These are phyloP conservation scores for Paraconiothyrium sp. DNA, from an alignment of 2,329 filamentous ascomycete species.

Conservation along the genomic window DNA sequence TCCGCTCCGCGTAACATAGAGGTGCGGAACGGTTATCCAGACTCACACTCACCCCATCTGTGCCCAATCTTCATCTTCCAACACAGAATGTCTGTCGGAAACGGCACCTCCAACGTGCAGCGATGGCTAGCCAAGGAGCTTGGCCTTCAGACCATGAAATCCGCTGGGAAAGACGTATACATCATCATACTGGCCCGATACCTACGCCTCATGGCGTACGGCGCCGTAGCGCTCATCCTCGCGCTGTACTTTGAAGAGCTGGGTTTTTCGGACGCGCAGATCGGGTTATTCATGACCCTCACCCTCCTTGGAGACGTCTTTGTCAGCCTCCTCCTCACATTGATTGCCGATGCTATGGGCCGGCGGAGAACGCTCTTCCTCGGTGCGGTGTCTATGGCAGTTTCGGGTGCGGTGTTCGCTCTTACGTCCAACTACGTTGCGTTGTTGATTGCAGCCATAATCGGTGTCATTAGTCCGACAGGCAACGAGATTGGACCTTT, in stretches of 20 bases:
- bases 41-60: neutral
- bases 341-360: conserved; percentile 49
- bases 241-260: conserved; percentile 49
- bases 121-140: conserved; percentile 41
- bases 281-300: conserved; percentile 54
- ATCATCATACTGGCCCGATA: conserved; percentile 49
- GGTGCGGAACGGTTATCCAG: neutral
- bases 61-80: neutral
- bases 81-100: conserved; percentile 25
- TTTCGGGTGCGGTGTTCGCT: conserved; percentile 49
- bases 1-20: neutral
- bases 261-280: conserved; percentile 46
- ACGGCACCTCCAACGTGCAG: conserved; percentile 18
- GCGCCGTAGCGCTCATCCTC: conserved; percentile 48
- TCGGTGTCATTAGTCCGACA: conserved; percentile 51
- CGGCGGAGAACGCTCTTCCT: conserved; percentile 45
- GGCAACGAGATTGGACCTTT: conserved; percentile 55
- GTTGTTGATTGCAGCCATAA: conserved; percentile 46
- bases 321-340: conserved; percentile 48
- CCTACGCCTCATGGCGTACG: conserved; percentile 50
- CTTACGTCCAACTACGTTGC: conserved; percentile 41
- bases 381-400: conserved; percentile 47
- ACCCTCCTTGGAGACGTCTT: conserved; percentile 51
- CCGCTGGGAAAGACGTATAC: conserved; percentile 41
- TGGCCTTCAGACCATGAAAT: conserved; percentile 39